Evolutionary conservation across 169 alveolate species (phyloP).

Genomic region (Cryptosporidium muris): DNA sequence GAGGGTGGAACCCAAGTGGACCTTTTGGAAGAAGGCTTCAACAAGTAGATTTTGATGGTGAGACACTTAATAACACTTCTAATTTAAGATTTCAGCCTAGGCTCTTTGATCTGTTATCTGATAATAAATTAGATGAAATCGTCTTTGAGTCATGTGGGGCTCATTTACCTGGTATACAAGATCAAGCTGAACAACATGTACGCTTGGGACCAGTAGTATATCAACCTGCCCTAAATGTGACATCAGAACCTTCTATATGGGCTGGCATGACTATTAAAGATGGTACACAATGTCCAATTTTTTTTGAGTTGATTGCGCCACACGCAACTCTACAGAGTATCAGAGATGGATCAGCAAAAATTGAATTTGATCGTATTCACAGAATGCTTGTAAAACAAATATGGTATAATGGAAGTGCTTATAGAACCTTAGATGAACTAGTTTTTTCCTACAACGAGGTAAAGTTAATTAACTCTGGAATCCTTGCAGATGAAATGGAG

Average conservation of each 20-base stretch:
- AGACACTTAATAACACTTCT: not conserved
- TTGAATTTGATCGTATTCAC: constrained; percentile 62
- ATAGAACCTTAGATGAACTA: constrained; percentile 65
- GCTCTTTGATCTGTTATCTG: constrained; percentile 23
- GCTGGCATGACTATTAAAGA: constrained; percentile 69
- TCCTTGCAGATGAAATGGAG: constrained; percentile 7
- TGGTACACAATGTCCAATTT: constrained; percentile 49
- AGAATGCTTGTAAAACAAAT: constrained; percentile 69
- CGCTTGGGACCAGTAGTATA: constrained; percentile 55
- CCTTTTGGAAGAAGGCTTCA: constrained; percentile 76
- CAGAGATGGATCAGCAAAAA: constrained; percentile 51
- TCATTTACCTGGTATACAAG: constrained; percentile 45
- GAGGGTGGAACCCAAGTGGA: constrained; percentile 78
- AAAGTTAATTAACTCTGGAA: not conserved
- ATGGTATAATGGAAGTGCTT: constrained; percentile 72
- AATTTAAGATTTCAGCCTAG: not conserved
- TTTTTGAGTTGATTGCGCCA: constrained; percentile 54
- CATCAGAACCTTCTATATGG: constrained; percentile 71
- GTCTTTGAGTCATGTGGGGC: constrained; percentile 54
- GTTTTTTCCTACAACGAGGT: constrained; percentile 67
- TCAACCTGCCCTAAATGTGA: constrained; percentile 10
- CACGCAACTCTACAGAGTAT: constrained; percentile 43
- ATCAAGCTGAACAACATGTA: constrained; percentile 53
- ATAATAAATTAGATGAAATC: constrained; percentile 31
- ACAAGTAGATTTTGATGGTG: constrained; percentile 18